Base-by-base conservation (phyloP, 106 monocot species). In the Dactylorhiza incarnata region DNA sequence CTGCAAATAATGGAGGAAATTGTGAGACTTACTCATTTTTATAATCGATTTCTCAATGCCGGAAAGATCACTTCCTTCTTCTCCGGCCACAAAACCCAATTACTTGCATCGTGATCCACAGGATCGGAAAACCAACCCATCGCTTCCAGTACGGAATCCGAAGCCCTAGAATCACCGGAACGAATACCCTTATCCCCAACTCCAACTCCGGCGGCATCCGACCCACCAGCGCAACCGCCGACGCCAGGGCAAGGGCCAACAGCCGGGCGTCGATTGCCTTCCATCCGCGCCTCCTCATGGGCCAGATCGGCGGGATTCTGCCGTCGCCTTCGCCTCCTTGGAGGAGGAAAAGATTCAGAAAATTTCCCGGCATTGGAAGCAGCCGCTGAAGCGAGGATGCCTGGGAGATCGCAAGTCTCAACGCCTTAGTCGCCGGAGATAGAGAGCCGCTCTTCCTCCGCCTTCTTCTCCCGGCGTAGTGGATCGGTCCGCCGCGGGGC, bases 111-210 rank as follows among this genome's bases (percentile, higher is more conserved):
- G 45, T 0, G 10, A 69, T 14, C 45, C 69, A 43, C n/a, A 69
- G 14, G 17, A 43, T n/a, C 43, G 45, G 2, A 20, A 69, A 6
- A 43, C 43, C 45, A n/a, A 69, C 7, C 43, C 4, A 69, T 46
- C 69, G 43, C 45, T 17, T 69, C 69, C 69, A 45, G 11, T 69
- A 12, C 45, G 17, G 45, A 45, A 69, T 69, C 45, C 69, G 5
- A 13, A 69, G 45, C 45, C 45, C 69, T n/a, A 45, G 45, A 17
- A 69, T 45, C 45, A n/a, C 69, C 43, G 69, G 69, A 69, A 69
- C 6, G 5, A 69, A 45, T 17, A 69, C 69, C 69, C 69, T 69
- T 45, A 45, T 15, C 11, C 15, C 45, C 45, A 16, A n/a, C 44
- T 45, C 43, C 17, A 43, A 16, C 69, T 15, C 45, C 45, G n/a